Percentiles rank a stretch among this genome's conserved stretches.
Evolutionary conservation across 176 grass and related monocot genomes (phyloP).

Genomic region (Melocanna baccifera): DNA sequence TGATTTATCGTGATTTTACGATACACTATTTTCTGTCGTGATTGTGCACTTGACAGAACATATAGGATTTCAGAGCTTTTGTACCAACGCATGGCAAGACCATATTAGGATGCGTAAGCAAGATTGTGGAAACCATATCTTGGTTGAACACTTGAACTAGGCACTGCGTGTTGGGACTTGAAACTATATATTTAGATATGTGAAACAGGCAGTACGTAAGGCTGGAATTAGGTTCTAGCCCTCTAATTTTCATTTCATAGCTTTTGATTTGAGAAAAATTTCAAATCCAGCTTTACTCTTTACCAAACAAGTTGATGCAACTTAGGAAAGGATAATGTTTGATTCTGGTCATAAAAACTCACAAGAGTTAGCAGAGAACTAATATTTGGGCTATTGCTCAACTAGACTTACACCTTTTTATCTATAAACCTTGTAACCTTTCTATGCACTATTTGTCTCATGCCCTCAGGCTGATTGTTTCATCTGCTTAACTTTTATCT

Average conservation of each 20-base stretch:
- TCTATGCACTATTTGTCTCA: neutral
- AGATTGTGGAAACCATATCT: slow-evolving; percentile 11
- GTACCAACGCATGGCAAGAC: neutral
- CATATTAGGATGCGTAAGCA: neutral
- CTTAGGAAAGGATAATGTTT: neutral
- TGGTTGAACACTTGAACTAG: neutral
- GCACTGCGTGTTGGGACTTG: neutral
- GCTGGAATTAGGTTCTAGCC: neutral
- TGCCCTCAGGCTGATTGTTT: slow-evolving; percentile 14
- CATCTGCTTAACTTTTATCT: slow-evolving; percentile 15
- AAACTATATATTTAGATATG: neutral
- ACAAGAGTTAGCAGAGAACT: slow-evolving; percentile 15
- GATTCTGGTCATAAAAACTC: neutral
- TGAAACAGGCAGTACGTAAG: neutral
- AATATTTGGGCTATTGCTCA: neutral
- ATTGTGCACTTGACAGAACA: neutral
- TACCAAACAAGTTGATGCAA: neutral
- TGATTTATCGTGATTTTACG: neutral
- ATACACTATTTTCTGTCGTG: neutral
- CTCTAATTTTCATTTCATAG: neutral
- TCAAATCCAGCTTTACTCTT: neutral
- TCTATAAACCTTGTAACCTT: neutral
- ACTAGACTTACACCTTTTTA: neutral
- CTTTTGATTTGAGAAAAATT: slow-evolving; percentile 19
- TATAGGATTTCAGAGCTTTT: neutral